Percentiles rank a stretch among this genome's conserved stretches.
These are phyloP conservation scores for Sisymbrium irio DNA, from an alignment of 345 rosid genomes.

Conservation along the genomic window DNA sequence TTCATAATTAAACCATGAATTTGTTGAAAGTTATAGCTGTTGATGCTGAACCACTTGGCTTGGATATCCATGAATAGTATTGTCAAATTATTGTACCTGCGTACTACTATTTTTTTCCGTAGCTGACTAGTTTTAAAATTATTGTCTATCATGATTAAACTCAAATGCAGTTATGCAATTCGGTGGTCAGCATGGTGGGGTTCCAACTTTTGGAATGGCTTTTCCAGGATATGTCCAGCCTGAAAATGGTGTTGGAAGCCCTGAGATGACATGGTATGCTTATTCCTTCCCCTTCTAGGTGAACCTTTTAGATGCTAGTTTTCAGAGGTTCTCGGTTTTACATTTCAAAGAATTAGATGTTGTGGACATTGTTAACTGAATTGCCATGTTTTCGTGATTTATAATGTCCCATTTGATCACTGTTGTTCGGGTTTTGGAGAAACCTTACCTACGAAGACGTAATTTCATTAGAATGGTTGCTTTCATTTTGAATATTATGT, in stretches of 20 bases:
- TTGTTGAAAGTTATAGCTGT: slow-evolving; percentile 9
- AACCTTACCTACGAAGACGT: neutral
- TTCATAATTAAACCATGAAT: neutral
- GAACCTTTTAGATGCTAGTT: slow-evolving; percentile 16
- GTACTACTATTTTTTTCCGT: neutral
- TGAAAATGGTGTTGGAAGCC: slow-evolving; percentile 82
- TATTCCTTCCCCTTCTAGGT: slow-evolving; percentile 7
- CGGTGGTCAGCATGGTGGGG: slow-evolving; percentile 96
- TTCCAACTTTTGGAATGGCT: slow-evolving; percentile 98
- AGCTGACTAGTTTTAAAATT: neutral
- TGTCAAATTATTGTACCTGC: neutral
- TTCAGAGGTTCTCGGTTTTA: neutral
- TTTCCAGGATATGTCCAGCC: slow-evolving; percentile 59
- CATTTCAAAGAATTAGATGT: neutral
- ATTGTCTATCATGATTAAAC: neutral
- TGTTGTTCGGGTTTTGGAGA: neutral
- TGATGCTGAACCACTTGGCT: neutral
- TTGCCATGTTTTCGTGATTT: neutral
- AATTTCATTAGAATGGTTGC: slow-evolving; percentile 5
- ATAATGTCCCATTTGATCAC: neutral
- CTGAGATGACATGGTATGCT: slow-evolving; percentile 94
- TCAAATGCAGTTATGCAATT: slow-evolving; percentile 66
- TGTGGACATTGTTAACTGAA: neutral
- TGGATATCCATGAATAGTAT: neutral
- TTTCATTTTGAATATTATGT: neutral